phyloP scores from a whole-genome alignment of 352 stramenopile species.

The Globisporangium alternatum region DNA sequence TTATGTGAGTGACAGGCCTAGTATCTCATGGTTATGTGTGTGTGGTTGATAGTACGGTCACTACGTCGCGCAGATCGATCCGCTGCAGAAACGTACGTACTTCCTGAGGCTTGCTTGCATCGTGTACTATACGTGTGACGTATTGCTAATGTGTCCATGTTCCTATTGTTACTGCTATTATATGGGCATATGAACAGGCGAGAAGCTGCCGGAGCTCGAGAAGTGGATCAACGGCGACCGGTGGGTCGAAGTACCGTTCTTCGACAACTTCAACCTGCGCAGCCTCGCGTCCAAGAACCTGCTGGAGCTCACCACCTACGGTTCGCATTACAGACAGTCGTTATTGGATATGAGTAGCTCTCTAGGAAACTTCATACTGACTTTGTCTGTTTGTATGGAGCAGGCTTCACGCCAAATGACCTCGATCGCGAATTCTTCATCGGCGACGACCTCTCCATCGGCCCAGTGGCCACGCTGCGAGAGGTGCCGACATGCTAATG shows the following conservation, averaged over 20 bases:
- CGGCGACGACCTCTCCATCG: conserved; percentile 81
- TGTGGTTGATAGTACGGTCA: conserved; percentile 58
- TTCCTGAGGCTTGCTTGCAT: not conserved
- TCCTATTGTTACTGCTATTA: conserved; percentile 1
- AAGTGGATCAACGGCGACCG: conserved; percentile 83
- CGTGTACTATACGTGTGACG: not conserved
- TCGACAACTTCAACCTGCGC: conserved; percentile 86
- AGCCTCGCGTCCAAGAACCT: conserved; percentile 79
- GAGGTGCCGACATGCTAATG: conserved; percentile 25
- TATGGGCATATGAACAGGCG: conserved; percentile 25
- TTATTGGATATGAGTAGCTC: not conserved
- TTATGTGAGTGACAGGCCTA: not conserved
- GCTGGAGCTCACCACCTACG: conserved; percentile 80
- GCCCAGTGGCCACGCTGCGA: conserved; percentile 70
- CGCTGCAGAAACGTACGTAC: conserved; percentile 67
- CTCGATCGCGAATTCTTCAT: conserved; percentile 93
- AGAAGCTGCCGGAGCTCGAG: conserved; percentile 82
- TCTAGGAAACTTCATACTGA: not conserved
- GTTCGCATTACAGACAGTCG: conserved; percentile 21
- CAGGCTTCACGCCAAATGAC: conserved; percentile 89
- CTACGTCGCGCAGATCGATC: conserved; percentile 87
- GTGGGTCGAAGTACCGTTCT: conserved; percentile 84
- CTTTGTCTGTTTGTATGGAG: not conserved
- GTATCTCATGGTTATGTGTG: not conserved
- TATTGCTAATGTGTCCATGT: not conserved